Evolutionary conservation across 495 filamentous ascomycete genomes (phyloP).

Genomic region (Choiromyces venosus): DNA sequence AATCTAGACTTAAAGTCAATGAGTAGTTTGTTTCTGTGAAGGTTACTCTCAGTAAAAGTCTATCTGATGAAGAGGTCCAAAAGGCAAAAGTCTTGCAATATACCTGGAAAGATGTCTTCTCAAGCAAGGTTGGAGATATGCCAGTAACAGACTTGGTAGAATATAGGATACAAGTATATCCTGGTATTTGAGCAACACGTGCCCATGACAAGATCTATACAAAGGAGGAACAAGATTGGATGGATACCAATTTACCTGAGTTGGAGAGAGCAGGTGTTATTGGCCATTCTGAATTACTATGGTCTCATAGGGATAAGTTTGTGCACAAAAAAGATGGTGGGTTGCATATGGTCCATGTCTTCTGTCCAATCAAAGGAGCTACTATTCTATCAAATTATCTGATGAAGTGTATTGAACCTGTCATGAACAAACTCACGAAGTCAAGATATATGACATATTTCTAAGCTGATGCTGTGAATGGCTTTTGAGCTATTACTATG

Average conservation of each 20-base stretch:
- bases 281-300: not conserved
- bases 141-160: not conserved
- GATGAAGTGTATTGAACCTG: not conserved
- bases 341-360: conserved; percentile 4
- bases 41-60: too few relatives aligned
- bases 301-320: conserved; percentile 3
- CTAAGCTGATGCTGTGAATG: not conserved
- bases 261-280: conserved; percentile 10
- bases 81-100: too few relatives aligned
- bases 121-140: conserved; percentile 5
- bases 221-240: conserved; percentile 1
- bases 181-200: not conserved
- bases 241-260: not conserved
- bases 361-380: not conserved
- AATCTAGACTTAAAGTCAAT: too few relatives aligned
- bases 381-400: conserved; percentile 2
- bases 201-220: conserved; percentile 1
- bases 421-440: too few relatives aligned
- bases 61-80: too few relatives aligned
- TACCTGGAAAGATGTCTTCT: too few relatives aligned
- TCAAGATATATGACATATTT: too few relatives aligned
- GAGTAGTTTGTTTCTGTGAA: too few relatives aligned
- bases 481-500: conserved; percentile 5
- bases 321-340: not conserved
- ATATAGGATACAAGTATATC: conserved; percentile 6